These are phyloP conservation scores for Durusdinium trenchii DNA, from an alignment of 73 alveolate species.

Conservation along the genomic window DNA sequence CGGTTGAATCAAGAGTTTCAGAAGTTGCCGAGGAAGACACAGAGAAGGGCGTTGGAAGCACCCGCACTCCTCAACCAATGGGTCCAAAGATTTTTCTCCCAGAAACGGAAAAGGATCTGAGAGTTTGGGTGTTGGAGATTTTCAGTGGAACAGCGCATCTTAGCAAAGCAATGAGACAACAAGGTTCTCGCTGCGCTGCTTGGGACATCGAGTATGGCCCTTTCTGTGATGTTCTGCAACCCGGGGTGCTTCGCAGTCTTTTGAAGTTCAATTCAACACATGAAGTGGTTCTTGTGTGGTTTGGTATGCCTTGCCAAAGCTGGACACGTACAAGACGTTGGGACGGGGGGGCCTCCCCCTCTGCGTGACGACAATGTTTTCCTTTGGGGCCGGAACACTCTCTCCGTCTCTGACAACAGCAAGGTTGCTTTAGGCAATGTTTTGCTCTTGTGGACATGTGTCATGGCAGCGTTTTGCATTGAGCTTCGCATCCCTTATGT, in stretches of 20 bases:
- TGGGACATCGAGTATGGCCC: constrained; percentile 50
- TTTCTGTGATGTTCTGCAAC: background rate
- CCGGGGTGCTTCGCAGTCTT: background rate
- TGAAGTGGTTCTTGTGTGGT: background rate
- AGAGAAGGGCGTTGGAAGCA: background rate
- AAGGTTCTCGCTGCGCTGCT: background rate
- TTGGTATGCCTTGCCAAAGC: background rate
- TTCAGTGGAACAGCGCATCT: constrained; percentile 23
- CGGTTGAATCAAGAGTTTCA: background rate
- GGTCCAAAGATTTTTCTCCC: constrained; percentile 2
- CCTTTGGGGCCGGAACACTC: background rate
- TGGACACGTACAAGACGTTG: background rate
- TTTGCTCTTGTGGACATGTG: background rate
- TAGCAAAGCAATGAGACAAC: background rate
- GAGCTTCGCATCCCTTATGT: background rate
- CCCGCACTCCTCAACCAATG: background rate
- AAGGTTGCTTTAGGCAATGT: background rate
- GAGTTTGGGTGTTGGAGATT: constrained; percentile 3
- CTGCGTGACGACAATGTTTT: background rate
- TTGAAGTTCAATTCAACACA: background rate
- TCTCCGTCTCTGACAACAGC: background rate
- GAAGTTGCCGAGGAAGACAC: background rate
- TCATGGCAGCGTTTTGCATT: background rate
- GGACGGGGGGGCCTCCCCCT: constrained; percentile 24
- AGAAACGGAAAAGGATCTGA: background rate